Evolutionary conservation across 805 yeast species (phyloP).

Genomic region (Hanseniaspora meyeri): DNA sequence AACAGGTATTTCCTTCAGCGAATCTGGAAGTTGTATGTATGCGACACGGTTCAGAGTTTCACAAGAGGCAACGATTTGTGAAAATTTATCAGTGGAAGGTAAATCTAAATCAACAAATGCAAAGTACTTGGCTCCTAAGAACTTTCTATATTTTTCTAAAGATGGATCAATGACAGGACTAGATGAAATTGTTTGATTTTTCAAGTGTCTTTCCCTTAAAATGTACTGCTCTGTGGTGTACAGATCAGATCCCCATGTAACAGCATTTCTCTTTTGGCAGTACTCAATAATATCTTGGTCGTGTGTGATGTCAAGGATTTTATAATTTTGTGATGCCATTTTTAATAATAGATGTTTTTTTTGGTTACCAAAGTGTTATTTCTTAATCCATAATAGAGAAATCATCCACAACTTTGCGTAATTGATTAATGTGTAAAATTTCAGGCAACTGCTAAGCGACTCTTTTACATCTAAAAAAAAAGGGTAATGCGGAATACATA

Average conservation of each 20-base stretch:
- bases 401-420: no score
- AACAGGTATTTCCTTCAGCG: conserved; percentile 24
- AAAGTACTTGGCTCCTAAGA: conserved; percentile 30
- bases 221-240: conserved; percentile 28
- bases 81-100: conserved; percentile 20
- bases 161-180: background rate
- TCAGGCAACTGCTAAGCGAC: no score
- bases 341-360: background rate
- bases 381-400: no score
- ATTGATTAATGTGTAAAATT: no score
- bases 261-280: conserved; percentile 29
- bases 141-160: conserved; percentile 11
- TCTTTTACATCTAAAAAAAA: no score
- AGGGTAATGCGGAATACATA: no score
- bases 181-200: background rate
- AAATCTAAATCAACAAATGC: conserved; percentile 24
- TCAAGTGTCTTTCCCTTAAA: conserved; percentile 26
- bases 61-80: conserved; percentile 32
- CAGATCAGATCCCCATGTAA: conserved; percentile 26
- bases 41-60: conserved; percentile 32
- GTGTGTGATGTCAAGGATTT: conserved; percentile 18
- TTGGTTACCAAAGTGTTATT: no score
- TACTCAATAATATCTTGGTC: conserved; percentile 28
- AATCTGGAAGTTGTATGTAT: conserved; percentile 23
- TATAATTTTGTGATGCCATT: background rate